Percentiles rank a stretch among this genome's conserved stretches.
Conservation (phyloP, 2,329 filamentous ascomycete species). For the Exophiala aquamarina region DNA sequence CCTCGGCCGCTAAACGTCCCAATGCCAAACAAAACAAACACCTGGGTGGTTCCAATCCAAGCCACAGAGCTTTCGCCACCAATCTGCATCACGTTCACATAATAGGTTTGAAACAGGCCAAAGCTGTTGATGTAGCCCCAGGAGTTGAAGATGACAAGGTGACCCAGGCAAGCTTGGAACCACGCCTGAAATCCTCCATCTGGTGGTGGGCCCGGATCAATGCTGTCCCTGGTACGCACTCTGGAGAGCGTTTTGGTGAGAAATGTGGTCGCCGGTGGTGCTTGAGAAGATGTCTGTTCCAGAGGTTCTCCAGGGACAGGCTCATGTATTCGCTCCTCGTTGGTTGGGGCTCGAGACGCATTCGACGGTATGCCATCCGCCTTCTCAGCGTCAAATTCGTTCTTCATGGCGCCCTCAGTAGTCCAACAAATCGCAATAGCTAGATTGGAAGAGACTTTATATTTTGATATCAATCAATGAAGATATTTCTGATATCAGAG, state of each 20-base stretch:
- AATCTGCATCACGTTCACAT: conserved; percentile 40
- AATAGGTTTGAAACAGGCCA: conserved; percentile 57
- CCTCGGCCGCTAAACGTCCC: conserved; percentile 53
- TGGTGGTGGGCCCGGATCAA: conserved; percentile 40
- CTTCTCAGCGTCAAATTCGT: no score
- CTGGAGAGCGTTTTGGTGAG: conserved; percentile 35
- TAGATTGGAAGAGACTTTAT: no score
- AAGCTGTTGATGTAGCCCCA: conserved; percentile 56
- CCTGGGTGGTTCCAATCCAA: conserved; percentile 54
- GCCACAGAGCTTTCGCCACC: conserved; percentile 49
- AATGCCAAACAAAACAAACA: conserved; percentile 51
- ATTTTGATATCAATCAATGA: no score
- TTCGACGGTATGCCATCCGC: no score
- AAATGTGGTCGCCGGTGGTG: not conserved
- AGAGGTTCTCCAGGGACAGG: conserved; percentile 2
- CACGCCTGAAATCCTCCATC: conserved; percentile 57
- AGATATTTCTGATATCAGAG: no score
- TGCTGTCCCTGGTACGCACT: conserved; percentile 39
- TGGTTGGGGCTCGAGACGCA: not conserved
- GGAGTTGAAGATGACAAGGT: conserved; percentile 58
- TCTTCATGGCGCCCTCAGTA: no score
- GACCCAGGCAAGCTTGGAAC: conserved; percentile 53
- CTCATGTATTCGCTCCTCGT: not conserved
- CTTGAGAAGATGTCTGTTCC: conserved; percentile 1
- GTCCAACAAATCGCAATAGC: no score